Evolutionary conservation across 2,329 filamentous ascomycete species (phyloP).

Genomic region (Aspergillus tamarii): DNA sequence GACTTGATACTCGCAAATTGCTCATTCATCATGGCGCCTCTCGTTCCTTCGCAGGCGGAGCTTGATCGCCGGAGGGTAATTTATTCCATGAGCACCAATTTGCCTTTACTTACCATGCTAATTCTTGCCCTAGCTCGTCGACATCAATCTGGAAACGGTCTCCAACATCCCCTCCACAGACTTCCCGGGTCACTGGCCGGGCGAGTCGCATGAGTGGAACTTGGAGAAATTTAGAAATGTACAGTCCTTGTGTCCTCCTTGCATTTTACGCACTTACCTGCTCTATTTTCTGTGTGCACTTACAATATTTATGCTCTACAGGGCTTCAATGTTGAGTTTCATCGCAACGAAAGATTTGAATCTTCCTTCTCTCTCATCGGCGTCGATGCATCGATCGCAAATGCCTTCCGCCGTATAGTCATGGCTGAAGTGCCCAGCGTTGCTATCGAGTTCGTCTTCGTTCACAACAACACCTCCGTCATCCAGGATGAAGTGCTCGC

Average conservation of each 20-base stretch:
- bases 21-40: conserved; percentile 44
- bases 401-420: conserved; percentile 95
- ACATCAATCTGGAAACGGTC: conserved; percentile 87
- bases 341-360: conserved; percentile 77
- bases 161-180: conserved; percentile 87
- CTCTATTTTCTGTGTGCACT: not conserved
- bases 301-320: conserved; percentile 33
- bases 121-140: conserved; percentile 66
- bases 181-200: conserved; percentile 87
- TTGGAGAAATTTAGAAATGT: conserved; percentile 70
- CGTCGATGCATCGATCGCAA: conserved; percentile 89
- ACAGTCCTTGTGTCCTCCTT: conserved; percentile 21
- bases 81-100: not conserved
- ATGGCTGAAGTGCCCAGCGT: conserved; percentile 92
- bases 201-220: conserved; percentile 83
- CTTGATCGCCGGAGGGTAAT: conserved; percentile 48
- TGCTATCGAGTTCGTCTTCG: conserved; percentile 90
- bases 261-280: not conserved
- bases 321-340: conserved; percentile 75
- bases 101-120: conserved; percentile 14
- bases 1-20: conserved; percentile 21
- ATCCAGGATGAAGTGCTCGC: conserved; percentile 97
- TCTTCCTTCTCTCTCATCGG: conserved; percentile 89
- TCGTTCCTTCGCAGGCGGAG: conserved; percentile 47
- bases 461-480: conserved; percentile 95